Base-by-base conservation (phyloP, 441 rosid species). In the Syzygium syzygioides region DNA sequence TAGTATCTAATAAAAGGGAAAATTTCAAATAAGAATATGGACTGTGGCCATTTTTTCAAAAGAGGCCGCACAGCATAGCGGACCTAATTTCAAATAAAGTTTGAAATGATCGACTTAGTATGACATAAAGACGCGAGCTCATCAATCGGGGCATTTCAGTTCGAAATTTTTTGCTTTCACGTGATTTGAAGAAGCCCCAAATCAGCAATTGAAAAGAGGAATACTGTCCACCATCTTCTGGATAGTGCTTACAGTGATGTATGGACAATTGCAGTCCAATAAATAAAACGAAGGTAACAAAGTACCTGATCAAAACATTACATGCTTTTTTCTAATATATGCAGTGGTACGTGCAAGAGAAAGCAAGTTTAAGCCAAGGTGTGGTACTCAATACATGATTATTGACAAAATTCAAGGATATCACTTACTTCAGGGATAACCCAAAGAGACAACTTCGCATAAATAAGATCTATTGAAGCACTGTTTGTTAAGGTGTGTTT, bases 341-440 rank as follows among this genome's bases (percentile, higher is more conserved):
- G 83, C 80, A 71, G 28, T 71, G 80, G 41, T 37, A 71, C 41
- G 12, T 79, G 53, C 84, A 2, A 79, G 4, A 45, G 53, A 45
- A 79, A 28, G 8, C 84, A 26, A 76, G 53, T 76, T 76, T 48
- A 14, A 76, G 52, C 52, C 84, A 23, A 76, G 53, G 53, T 13
- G 14, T 25, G 18, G 53, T 41, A 41, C 1, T 0, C 4, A 41
- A 41, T 76, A 3, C 53, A 13, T 41, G 18, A 41, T 25, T 79
- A 5, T 45, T 12, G 54, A 28, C 52, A 54, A 54, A 80, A 26
- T 41, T 68, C 86, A 59, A 26, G 64, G 79, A 88, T 79, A 89
- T 90, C 79, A 64, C 97, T 94, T 94, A 97, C 98, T 94, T 98
- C 99, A 79, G 99, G 99, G 92, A 96, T 93, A 89, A 94, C 95